Conservation (phyloP, 768 basidiomycete species). For the Paxillus involutus region DNA sequence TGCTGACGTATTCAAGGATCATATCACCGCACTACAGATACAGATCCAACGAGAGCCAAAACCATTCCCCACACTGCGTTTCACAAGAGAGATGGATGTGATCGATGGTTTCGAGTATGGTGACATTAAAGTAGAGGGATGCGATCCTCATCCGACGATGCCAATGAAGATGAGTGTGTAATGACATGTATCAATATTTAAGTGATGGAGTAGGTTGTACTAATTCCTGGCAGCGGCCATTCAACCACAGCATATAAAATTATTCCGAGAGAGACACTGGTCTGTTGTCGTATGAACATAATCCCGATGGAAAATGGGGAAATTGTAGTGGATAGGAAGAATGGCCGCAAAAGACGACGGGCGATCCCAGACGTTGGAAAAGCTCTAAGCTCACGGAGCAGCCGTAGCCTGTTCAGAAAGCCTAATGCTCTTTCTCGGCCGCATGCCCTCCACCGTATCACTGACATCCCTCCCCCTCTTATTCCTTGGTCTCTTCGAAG, state of each 20-base stretch:
- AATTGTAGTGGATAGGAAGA: too few relatives aligned
- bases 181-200: too few relatives aligned
- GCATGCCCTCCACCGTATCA: conserved; percentile 11
- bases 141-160: conserved; percentile 79
- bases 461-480: conserved; percentile 24
- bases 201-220: too few relatives aligned
- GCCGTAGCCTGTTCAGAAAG: conserved; percentile 1
- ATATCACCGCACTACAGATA: conserved; percentile 79
- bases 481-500: conserved; percentile 27
- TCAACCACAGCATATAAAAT: not conserved
- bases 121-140: conserved; percentile 88
- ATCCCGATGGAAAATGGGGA: not conserved
- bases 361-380: not conserved
- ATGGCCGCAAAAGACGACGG: not conserved
- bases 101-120: conserved; percentile 80
- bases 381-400: not conserved
- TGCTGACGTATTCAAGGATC: conserved; percentile 94
- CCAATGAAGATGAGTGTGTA: conserved; percentile 97
- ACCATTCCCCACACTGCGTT: conserved; percentile 79
- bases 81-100: conserved; percentile 61
- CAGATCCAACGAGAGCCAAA: conserved; percentile 80
- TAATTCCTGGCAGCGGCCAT: not conserved
- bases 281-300: not conserved
- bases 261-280: not conserved
- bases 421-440: conserved; percentile 23